Evolutionary conservation across 768 basidiomycete genomes (phyloP).

Genomic region (Tricholomella constricta): DNA sequence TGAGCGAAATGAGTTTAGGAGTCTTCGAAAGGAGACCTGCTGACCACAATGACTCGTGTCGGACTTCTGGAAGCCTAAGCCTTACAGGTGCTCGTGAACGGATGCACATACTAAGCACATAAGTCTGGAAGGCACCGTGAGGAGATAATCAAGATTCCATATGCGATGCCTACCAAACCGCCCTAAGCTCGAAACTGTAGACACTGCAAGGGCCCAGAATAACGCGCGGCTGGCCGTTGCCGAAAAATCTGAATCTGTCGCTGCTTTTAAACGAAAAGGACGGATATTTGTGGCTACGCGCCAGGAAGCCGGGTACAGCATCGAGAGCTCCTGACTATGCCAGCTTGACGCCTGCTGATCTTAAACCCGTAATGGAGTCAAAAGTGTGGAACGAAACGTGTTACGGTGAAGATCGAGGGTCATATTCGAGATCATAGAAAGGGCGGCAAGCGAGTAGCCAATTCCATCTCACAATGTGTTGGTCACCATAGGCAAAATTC

Average conservation of each 20-base stretch:
- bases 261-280: too few relatives aligned
- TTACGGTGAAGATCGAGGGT: not conserved
- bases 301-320: too few relatives aligned
- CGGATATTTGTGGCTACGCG: too few relatives aligned
- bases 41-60: slow-evolving; percentile 12
- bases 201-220: too few relatives aligned
- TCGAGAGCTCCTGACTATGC: too few relatives aligned
- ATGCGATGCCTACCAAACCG: too few relatives aligned
- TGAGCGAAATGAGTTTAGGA: not conserved
- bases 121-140: slow-evolving; percentile 4
- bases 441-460: too few relatives aligned
- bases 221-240: not conserved
- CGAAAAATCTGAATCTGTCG: not conserved
- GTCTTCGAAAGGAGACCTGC: not conserved
- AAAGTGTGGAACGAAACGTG: not conserved
- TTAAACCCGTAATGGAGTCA: not conserved
- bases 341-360: not conserved
- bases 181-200: not conserved
- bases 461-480: not conserved
- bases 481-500: too few relatives aligned
- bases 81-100: too few relatives aligned
- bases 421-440: not conserved
- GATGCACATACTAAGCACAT: too few relatives aligned
- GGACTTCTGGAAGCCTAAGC: not conserved
- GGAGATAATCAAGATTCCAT: too few relatives aligned